Evolutionary conservation across 108 stramenopile species (phyloP).

Genomic region (Cyclotella choctawhatcheeana): DNA sequence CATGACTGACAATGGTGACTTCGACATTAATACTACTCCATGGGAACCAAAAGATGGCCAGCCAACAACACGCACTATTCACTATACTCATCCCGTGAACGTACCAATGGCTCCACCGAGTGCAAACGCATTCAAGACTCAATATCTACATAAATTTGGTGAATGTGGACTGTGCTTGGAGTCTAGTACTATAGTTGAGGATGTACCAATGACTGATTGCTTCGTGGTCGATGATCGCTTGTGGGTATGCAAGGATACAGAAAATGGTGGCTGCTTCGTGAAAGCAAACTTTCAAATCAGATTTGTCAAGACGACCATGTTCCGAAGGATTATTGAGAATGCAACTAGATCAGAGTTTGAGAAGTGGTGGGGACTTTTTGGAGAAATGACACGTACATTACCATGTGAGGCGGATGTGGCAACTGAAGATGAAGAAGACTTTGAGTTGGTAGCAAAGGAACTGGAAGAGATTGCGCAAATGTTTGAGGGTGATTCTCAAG

Average conservation of each 20-base stretch:
- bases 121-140: conserved; percentile 76
- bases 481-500: conserved; percentile 20
- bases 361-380: conserved; percentile 57
- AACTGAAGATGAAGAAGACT: conserved; percentile 8
- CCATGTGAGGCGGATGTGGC: background rate
- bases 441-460: conserved; percentile 26
- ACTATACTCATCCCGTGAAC: conserved; percentile 81
- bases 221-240: conserved; percentile 82
- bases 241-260: conserved; percentile 48
- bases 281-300: conserved; percentile 62
- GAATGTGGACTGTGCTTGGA: conserved; percentile 68
- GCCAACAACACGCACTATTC: conserved; percentile 54
- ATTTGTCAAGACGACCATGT: conserved; percentile 75
- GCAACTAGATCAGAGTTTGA: conserved; percentile 70
- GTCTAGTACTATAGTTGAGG: conserved; percentile 72
- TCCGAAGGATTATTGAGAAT: conserved; percentile 65
- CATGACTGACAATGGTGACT: conserved; percentile 62
- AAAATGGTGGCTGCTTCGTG: conserved; percentile 47
- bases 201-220: conserved; percentile 90
- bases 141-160: conserved; percentile 60
- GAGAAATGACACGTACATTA: conserved; percentile 30
- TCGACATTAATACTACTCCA: conserved; percentile 49
- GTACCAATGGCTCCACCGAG: conserved; percentile 87
- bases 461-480: conserved; percentile 21
- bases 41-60: conserved; percentile 49